These are phyloP conservation scores for Sporothrix inflata DNA, from an alignment of 2,329 filamentous ascomycete genomes.

Conservation along the genomic window DNA sequence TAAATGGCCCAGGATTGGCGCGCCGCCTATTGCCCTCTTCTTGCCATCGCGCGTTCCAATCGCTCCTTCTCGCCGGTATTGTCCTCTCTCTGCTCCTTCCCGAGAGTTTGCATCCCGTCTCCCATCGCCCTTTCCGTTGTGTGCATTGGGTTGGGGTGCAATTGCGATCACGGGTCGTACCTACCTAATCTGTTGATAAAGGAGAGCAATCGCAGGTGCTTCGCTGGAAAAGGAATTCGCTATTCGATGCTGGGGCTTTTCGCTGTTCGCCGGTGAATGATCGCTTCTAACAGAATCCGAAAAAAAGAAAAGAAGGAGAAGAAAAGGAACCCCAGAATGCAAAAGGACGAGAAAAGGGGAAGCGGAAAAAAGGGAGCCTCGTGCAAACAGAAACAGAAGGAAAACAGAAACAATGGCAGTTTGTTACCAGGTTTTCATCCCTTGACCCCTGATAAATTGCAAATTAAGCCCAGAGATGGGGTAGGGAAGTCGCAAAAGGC, in stretches of 20 bases:
- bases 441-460: conserved; percentile 26
- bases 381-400: neutral
- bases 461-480: conserved; percentile 13
- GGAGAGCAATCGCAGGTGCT: neutral
- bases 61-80: neutral
- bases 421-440: conserved; percentile 20
- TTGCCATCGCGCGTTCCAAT: neutral
- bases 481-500: conserved; percentile 25
- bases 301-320: neutral
- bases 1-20: neutral
- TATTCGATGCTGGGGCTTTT: neutral
- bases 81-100: neutral
- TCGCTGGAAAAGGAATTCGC: conserved; percentile 3
- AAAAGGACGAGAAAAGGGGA: neutral
- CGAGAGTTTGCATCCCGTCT: neutral
- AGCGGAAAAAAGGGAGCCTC: neutral
- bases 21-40: neutral
- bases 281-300: neutral
- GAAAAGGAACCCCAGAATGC: neutral
- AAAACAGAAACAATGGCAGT: conserved; percentile 18
- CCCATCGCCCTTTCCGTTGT: neutral
- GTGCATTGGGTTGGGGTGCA: neutral
- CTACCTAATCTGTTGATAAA: neutral
- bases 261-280: neutral
- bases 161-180: neutral